Evolutionary conservation across 2,329 filamentous ascomycete genomes (phyloP), one percentile per base, ranked within the genome.

Genomic region (Curvularia verruculosa): DNA sequence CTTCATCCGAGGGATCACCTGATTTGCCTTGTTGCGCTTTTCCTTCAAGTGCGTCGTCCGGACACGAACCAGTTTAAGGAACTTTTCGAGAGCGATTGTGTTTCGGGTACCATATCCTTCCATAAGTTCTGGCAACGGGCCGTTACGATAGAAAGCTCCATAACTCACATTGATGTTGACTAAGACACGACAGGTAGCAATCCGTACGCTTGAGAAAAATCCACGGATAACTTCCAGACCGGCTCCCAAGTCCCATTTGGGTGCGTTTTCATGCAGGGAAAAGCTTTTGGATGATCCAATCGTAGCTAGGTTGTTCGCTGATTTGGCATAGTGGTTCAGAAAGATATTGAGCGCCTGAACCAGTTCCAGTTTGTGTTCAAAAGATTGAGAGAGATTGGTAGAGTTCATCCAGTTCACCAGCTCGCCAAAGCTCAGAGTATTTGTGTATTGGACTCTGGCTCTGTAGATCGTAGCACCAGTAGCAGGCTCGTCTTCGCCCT

Each of bases 131-230:
- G 58, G 37, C 1, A 86, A 63, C 3, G 71, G 69, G 2, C 76
- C 76, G 1, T 76, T 65, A 52, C 82, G 74, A 66, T 85, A 85
- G 63, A 85, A 87, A 0, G 84, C 84, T 2, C 80, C 78, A 54
- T 82, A 80, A 15, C 82, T 84, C 41, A 87, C 84, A 51, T 88
- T 85, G 2, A 88, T 77, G 49, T 89, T 89, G 23, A 88, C 71
- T 1, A 89, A 67, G 13, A 88, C 75, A 6, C 85, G 80, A 37
- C 79, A 79, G 19, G 84, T 84, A 0, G 84, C 83, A 8, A 82
- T 77, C 5, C 86, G 83, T 43, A 85, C 82, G 64, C 84, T 87
- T 8, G 84, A 77, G 64, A 84, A 87, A 71, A 84, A 88, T 0
- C 86, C 86, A 36, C 85, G 80, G 10, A 87, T 73, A 1, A 84